Conservation (phyloP, 768 basidiomycete species). For the Podaxis sp. region DNA sequence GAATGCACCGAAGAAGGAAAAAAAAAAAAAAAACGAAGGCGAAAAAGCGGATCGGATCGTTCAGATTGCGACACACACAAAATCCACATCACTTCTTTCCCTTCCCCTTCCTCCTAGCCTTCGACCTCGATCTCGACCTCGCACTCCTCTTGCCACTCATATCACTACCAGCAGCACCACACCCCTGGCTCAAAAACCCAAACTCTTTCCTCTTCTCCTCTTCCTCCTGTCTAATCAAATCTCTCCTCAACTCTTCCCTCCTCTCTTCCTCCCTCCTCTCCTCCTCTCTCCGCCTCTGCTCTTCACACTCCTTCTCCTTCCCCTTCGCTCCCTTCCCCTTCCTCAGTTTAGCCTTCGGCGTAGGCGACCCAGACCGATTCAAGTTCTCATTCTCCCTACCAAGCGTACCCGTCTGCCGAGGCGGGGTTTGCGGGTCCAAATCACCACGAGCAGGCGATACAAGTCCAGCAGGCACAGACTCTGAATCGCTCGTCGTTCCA, state of each 20-base stretch:
- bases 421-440: slow-evolving; percentile 1
- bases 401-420: not conserved
- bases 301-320: not conserved
- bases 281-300: not conserved
- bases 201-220: slow-evolving; percentile 2
- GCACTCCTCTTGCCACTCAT: not conserved
- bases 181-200: not conserved
- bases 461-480: slow-evolving; percentile 1
- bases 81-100: not conserved
- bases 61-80: not conserved
- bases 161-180: not conserved
- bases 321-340: not conserved
- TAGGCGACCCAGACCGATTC: slow-evolving; percentile 8
- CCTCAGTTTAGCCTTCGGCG: not conserved
- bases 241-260: not conserved
- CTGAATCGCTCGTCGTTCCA: not conserved
- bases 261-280: not conserved
- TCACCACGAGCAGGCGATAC: not conserved
- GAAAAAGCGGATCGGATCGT: not conserved
- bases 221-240: slow-evolving; percentile 7
- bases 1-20: not conserved
- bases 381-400: not conserved
- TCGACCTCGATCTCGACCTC: slow-evolving; percentile 1
- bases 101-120: slow-evolving; percentile 1
- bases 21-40: not conserved